These are phyloP conservation scores for Suhomyces tanzawaensis DNA, from an alignment of 805 yeast genomes.

Conservation along the genomic window DNA sequence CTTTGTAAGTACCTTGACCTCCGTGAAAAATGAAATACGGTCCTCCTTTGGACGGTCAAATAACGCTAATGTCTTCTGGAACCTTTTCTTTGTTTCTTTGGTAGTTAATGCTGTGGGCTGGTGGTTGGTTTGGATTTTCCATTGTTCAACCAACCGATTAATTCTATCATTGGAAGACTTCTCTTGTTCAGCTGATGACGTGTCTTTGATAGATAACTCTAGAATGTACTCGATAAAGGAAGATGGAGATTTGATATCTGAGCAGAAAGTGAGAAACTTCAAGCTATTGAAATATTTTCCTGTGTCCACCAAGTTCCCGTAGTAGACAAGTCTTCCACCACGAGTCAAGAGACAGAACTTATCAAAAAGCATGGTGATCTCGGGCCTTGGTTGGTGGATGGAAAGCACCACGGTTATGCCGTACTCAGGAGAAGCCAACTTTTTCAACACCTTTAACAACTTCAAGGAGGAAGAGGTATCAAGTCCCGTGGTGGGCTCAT, in stretches of 20 bases:
- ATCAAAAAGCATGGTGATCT: conserved; percentile 68
- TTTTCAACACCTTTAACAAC: conserved; percentile 58
- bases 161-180: conserved; percentile 21
- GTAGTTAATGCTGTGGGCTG: conserved; percentile 3
- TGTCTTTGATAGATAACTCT: conserved; percentile 37
- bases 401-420: conserved; percentile 75
- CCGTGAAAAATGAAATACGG: conserved; percentile 26
- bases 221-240: conserved; percentile 32
- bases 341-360: conserved; percentile 60
- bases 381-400: conserved; percentile 83
- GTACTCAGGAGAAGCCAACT: conserved; percentile 40
- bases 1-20: conserved; percentile 32
- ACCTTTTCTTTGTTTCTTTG: conserved; percentile 15
- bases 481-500: conserved; percentile 87
- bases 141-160: conserved; percentile 21
- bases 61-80: conserved; percentile 15
- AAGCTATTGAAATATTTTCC: conserved; percentile 46
- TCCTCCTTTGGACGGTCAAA: conserved; percentile 17
- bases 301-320: conserved; percentile 45
- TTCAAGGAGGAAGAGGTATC: conserved; percentile 75
- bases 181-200: conserved; percentile 26
- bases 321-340: conserved; percentile 50
- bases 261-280: conserved; percentile 11
- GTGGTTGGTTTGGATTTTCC: conserved; percentile 19
- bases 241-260: conserved; percentile 5